These are phyloP conservation scores for Kuraishia cidri DNA, from an alignment of 805 yeast genomes.

Conservation along the genomic window DNA sequence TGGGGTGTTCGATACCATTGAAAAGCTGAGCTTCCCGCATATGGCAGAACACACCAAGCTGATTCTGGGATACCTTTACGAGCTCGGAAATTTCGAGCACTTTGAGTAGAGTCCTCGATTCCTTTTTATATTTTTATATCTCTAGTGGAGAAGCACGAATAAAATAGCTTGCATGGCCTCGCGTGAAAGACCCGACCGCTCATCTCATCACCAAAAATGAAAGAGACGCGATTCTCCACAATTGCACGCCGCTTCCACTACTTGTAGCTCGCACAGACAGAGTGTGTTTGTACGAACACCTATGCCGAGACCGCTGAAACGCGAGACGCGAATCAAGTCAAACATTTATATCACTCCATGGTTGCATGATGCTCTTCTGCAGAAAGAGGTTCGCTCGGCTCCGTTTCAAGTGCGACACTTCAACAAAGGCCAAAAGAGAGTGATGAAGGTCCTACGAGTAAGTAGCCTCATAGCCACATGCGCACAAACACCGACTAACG, in stretches of 20 bases:
- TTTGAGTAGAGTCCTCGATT: not conserved
- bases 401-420: not conserved
- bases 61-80: conserved; percentile 64
- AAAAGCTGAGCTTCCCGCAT: conserved; percentile 69
- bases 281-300: no score
- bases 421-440: not conserved
- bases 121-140: no score
- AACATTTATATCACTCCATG: conserved; percentile 1
- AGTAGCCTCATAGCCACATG: not conserved
- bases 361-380: not conserved
- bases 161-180: no score
- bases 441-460: not conserved
- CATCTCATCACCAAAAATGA: no score
- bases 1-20: conserved; percentile 71
- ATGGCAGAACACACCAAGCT: conserved; percentile 75
- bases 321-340: not conserved
- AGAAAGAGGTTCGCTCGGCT: not conserved
- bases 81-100: conserved; percentile 31
- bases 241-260: no score
- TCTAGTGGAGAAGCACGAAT: no score
- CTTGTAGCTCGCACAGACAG: no score
- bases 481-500: not conserved
- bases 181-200: no score
- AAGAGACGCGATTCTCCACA: no score
- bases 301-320: not conserved